These are phyloP conservation scores for Stylosanthes scabra DNA, from an alignment of 331 rosid genomes.

Conservation along the genomic window DNA sequence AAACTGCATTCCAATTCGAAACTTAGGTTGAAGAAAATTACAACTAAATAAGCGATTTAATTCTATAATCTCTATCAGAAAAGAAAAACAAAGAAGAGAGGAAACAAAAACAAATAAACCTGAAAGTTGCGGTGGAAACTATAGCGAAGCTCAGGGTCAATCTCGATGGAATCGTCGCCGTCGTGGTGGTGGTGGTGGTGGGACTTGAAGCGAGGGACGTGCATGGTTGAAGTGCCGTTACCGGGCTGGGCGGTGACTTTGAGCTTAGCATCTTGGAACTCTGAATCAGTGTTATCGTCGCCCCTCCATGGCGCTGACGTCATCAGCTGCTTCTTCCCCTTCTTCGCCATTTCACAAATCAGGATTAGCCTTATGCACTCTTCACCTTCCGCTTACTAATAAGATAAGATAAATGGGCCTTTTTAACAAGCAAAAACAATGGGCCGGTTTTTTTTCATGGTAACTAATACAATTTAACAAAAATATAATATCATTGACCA, in stretches of 20 bases:
- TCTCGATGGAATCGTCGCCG: slow-evolving; percentile 66
- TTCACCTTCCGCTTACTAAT: too few species aligned
- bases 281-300: slow-evolving; percentile 41
- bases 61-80: neutral
- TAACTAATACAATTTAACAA: too few species aligned
- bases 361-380: too few species aligned
- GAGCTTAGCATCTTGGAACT: slow-evolving; percentile 71
- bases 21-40: slow-evolving; percentile 10
- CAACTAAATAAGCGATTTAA: neutral
- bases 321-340: slow-evolving; percentile 74
- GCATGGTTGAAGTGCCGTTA: slow-evolving; percentile 64
- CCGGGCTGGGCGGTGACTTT: slow-evolving; percentile 77
- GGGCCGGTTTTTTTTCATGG: too few species aligned
- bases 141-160: slow-evolving; percentile 95
- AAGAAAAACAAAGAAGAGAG: neutral
- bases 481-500: too few species aligned
- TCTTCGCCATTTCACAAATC: slow-evolving; percentile 55
- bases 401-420: too few species aligned
- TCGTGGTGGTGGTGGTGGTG: slow-evolving; percentile 37
- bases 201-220: slow-evolving; percentile 68
- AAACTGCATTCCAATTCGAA: slow-evolving; percentile 61
- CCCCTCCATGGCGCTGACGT: slow-evolving; percentile 98
- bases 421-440: too few species aligned
- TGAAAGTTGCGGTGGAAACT: slow-evolving; percentile 93
- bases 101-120: slow-evolving; percentile 43